Percentiles rank a stretch among this genome's conserved stretches.
Evolutionary conservation across 352 stramenopile species (phyloP).

Genomic region (Blastocystis hominis): DNA sequence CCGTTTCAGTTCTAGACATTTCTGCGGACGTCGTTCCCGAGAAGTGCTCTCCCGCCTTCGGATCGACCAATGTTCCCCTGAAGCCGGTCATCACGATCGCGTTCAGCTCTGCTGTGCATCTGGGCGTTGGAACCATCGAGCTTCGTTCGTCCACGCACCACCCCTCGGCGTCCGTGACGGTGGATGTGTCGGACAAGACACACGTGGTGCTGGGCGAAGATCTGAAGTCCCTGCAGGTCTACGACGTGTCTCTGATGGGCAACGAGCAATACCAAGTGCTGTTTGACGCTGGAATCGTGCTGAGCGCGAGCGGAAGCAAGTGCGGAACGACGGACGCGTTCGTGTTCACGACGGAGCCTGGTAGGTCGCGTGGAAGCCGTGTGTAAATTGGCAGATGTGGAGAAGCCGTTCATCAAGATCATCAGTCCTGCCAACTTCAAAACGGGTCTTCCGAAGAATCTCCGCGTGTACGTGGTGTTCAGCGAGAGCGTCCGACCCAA

Average conservation of each 20-base stretch:
- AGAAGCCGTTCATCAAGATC: conserved; percentile 32
- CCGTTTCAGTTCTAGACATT: neutral
- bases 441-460: neutral
- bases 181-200: neutral
- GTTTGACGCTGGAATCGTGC: neutral
- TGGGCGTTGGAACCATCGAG: conserved; percentile 6
- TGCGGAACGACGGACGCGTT: neutral
- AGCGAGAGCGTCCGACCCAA: conserved; percentile 7
- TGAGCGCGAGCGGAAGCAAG: conserved; percentile 33
- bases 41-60: neutral
- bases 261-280: conserved; percentile 16
- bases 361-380: neutral
- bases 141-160: neutral
- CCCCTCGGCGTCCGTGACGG: neutral
- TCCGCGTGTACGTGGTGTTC: neutral
- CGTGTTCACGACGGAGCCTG: neutral
- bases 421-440: conserved; percentile 27
- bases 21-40: conserved; percentile 1
- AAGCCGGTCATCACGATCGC: conserved; percentile 23
- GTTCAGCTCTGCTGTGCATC: neutral
- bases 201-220: neutral
- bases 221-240: neutral
- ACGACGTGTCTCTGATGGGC: neutral
- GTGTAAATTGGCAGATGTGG: neutral
- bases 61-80: neutral